Evolutionary conservation across 2,329 filamentous ascomycete genomes (phyloP).

Genomic region (Phyllosticta citribraziliensis): DNA sequence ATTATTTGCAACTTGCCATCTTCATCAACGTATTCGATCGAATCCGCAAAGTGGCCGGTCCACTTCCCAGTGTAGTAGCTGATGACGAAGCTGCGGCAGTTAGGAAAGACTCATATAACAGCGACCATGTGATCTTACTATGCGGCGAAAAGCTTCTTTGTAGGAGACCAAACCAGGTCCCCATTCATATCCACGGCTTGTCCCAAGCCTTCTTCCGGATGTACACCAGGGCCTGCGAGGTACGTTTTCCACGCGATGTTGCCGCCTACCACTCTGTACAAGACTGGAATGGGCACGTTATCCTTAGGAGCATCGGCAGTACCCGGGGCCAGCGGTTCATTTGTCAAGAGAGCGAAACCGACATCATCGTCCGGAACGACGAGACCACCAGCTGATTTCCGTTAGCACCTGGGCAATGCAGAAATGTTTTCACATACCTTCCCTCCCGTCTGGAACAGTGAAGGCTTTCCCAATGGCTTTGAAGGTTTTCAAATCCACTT

Average conservation of each 20-base stretch:
- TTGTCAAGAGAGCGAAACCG: not conserved
- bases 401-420: not conserved
- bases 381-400: not conserved
- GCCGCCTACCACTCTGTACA: not conserved
- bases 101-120: not conserved
- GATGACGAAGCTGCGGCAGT: not conserved
- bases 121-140: not conserved
- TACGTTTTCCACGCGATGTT: not conserved
- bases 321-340: not conserved
- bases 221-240: not conserved
- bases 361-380: constrained; percentile 21
- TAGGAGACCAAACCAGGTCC: not conserved
- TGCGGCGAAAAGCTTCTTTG: not conserved
- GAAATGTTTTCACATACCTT: not conserved
- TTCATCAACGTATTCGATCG: constrained; percentile 10
- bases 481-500: not conserved
- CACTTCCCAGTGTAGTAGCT: not conserved
- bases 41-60: not conserved
- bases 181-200: constrained; percentile 11
- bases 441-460: not conserved
- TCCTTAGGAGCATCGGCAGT: not conserved
- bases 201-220: not conserved
- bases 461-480: not conserved
- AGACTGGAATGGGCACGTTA: not conserved
- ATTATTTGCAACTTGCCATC: constrained; percentile 43